Evolutionary conservation across 306 rosid genomes (phyloP).

Genomic region (Cicer pinnatifidum): DNA sequence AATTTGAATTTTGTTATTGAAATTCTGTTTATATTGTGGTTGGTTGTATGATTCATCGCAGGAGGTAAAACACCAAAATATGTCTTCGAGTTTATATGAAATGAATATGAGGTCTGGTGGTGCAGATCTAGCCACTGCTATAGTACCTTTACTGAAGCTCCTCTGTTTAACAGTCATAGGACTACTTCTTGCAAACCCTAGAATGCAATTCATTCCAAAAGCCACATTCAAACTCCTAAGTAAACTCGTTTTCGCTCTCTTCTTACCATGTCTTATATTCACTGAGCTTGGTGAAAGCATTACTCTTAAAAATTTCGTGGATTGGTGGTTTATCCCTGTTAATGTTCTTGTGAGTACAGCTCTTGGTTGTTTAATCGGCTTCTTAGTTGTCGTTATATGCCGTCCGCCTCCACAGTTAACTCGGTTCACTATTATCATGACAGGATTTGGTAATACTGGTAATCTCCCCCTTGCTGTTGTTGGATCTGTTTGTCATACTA

Average conservation of each 20-base stretch:
- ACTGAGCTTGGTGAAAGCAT: constrained; percentile 15
- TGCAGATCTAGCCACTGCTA: constrained; percentile 63
- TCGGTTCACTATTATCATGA: constrained; percentile 77
- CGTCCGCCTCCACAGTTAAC: constrained; percentile 74
- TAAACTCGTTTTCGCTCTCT: constrained; percentile 85
- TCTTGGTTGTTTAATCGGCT: constrained; percentile 71
- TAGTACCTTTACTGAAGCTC: constrained; percentile 74
- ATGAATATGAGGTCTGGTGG: constrained; percentile 45
- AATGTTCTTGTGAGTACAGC: constrained; percentile 75
- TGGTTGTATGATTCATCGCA: not conserved
- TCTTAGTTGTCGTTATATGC: constrained; percentile 69
- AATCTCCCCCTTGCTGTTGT: constrained; percentile 81
- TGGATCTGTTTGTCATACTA: constrained; percentile 78
- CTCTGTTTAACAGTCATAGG: constrained; percentile 71
- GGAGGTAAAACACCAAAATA: not conserved
- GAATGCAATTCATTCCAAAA: constrained; percentile 64
- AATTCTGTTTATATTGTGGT: too few relatives aligned
- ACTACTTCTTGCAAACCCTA: constrained; percentile 71
- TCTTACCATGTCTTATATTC: constrained; percentile 76
- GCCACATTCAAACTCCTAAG: constrained; percentile 77
- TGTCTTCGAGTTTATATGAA: constrained; percentile 35
- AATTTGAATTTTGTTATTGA: not conserved
- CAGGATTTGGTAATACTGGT: constrained; percentile 91
- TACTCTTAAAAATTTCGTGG: constrained; percentile 59
- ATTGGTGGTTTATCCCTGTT: constrained; percentile 91